These are phyloP conservation scores for Triadica sebifera DNA, from an alignment of 345 rosid species.

Conservation along the genomic window DNA sequence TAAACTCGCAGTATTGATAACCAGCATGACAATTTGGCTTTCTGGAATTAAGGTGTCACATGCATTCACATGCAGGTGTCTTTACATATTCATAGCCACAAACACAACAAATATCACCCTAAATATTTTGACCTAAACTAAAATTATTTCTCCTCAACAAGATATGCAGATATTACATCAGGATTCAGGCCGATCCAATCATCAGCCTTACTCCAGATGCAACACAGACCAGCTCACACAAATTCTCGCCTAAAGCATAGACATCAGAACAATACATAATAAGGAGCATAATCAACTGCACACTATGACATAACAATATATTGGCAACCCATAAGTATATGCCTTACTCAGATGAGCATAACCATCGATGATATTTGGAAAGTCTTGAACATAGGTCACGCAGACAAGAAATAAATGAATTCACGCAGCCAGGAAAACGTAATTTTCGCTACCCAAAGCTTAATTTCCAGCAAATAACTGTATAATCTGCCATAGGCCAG, in stretches of 20 bases:
- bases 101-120: neutral
- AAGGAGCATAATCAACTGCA: neutral
- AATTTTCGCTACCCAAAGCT: neutral
- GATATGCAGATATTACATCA: neutral
- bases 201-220: neutral
- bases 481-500: neutral
- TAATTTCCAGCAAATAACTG: neutral
- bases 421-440: neutral
- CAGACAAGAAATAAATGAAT: neutral
- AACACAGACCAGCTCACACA: neutral
- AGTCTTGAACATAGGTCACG: neutral
- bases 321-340: neutral
- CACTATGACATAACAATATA: neutral
- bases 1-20: neutral
- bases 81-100: neutral
- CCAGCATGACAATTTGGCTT: neutral
- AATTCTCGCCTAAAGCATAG: too few species aligned
- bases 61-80: neutral
- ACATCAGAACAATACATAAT: neutral
- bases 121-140: neutral
- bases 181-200: too few species aligned
- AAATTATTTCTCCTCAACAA: neutral
- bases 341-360: neutral
- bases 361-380: neutral
- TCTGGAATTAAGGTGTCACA: neutral